Evolutionary conservation across 1,139 yeast genomes (phyloP).

Genomic region (Nadsonia starkeyi-henricii): DNA sequence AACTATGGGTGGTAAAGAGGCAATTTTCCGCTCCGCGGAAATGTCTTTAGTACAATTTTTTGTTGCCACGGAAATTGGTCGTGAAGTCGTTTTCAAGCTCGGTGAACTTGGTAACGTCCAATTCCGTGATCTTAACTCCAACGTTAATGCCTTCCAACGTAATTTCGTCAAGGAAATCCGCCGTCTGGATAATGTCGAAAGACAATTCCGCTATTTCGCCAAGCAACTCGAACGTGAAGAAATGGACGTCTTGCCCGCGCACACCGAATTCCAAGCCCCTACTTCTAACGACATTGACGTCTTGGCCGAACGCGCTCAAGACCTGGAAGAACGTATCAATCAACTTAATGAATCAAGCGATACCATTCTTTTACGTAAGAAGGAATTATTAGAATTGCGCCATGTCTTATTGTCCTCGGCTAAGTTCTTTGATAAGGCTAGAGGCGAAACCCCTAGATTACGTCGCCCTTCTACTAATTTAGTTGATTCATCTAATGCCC

Average conservation of each 20-base stretch:
- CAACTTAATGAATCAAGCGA: conserved; percentile 46
- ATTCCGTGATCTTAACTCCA: conserved; percentile 67
- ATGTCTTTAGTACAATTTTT: conserved; percentile 89
- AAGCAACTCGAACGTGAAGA: conserved; percentile 18
- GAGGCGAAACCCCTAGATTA: not conserved
- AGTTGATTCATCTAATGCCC: not conserved
- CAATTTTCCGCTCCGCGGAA: conserved; percentile 58
- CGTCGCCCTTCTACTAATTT: not conserved
- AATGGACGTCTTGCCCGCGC: conserved; percentile 13
- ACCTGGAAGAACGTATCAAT: conserved; percentile 44
- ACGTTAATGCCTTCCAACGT: conserved; percentile 74
- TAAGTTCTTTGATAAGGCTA: conserved; percentile 39
- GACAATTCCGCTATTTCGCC: conserved; percentile 36
- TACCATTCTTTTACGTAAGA: conserved; percentile 38
- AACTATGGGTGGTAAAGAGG: conserved; percentile 8
- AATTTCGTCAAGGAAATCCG: conserved; percentile 77
- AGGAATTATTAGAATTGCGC: conserved; percentile 46
- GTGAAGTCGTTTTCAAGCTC: conserved; percentile 74
- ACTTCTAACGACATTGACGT: conserved; percentile 56
- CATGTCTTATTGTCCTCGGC: conserved; percentile 60
- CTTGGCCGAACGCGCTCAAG: conserved; percentile 49
- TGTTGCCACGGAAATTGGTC: conserved; percentile 78
- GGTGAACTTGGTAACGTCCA: conserved; percentile 83
- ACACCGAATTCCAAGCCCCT: conserved; percentile 3
- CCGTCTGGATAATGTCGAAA: conserved; percentile 44